A percentile compares a stretch with the other conserved stretches of the same genome.
phyloP scores from a whole-genome alignment of 768 basidiomycete species.

The Psilocybe azurescens region DNA sequence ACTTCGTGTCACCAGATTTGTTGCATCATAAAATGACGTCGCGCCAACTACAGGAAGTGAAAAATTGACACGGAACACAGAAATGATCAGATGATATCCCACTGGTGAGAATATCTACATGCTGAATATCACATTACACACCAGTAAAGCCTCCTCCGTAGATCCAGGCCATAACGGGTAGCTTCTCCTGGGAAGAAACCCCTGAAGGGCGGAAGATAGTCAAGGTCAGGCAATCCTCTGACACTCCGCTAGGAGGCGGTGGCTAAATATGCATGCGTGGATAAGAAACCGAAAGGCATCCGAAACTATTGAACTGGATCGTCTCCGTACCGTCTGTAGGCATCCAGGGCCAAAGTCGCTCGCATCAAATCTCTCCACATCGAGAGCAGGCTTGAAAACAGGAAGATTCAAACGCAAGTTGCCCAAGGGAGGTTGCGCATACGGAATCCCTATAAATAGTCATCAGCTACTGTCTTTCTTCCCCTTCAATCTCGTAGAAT shows the following conservation, averaged over 20 bases:
- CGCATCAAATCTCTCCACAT: conserved; percentile 43
- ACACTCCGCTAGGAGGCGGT: conserved; percentile 22
- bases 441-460: conserved; percentile 49
- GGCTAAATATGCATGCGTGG: too few species aligned
- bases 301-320: too few species aligned
- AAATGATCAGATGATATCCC: background rate
- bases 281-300: too few species aligned
- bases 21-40: conserved; percentile 33
- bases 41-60: conserved; percentile 12
- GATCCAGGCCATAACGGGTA: conserved; percentile 38
- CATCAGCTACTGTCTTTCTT: background rate
- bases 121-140: background rate
- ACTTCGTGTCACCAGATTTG: conserved; percentile 33
- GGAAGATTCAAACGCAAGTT: conserved; percentile 48
- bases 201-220: conserved; percentile 59
- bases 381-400: conserved; percentile 43
- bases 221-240: conserved; percentile 63
- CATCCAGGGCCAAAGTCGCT: conserved; percentile 50
- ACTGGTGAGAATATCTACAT: background rate
- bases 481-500: too few species aligned
- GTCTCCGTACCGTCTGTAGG: conserved; percentile 46
- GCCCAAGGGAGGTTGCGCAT: conserved; percentile 56
- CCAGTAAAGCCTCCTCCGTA: conserved; percentile 19
- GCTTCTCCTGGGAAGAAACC: conserved; percentile 20
- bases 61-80: background rate